Base-by-base conservation (phyloP, 345 rosid genomes). In the Cardamine resedifolia region DNA sequence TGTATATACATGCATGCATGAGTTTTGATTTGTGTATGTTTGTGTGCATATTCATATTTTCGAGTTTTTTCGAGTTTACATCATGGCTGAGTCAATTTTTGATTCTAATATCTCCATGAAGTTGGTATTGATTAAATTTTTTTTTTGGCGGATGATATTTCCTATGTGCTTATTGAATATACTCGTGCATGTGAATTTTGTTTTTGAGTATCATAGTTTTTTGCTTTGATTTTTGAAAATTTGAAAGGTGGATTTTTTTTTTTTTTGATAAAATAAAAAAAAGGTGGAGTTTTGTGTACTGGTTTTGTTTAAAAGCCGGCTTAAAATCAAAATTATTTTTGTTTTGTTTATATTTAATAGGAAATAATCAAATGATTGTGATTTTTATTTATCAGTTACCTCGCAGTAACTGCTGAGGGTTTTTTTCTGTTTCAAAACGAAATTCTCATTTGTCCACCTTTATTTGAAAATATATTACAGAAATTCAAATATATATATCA, bases 1-100 rank as follows among this genome's bases (percentile, higher is more conserved):
- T 16, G 8, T 24, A 12, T 34, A 19, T 47, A 34, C 58, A 68
- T 68, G 58, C 74, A 69, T 69, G 74, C 74, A 70, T 31, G 64
- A 53, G 34, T 41, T 60, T 60, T 59, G 21, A 74, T 59, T n/a
- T 39, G 14, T 56, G 59, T 66, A 7, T 53, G 2, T 21, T 9
- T 10, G 7, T 3, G 26, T 19, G 7, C 18, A 41, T 15, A 43
- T 43, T 43, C 47, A 0, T 43, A 2, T n/a, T n/a, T n/a, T n/a
- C n/a, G n/a, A n/a, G n/a, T n/a, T n/a, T 27, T 30, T 16, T n/a
- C 14, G 24, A 19, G 24, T 50, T 6, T 53, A 24, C 19, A 27
- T 27, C 58, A 6, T n/a, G 36, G 12, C 20, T 21, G 34, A 34
- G n/a, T 19, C n/a, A n/a, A n/a, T n/a, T n/a, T n/a, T n/a, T n/a